Evolutionary conservation across 345 rosid genomes (phyloP), one percentile per base, ranked within the genome.

Genomic region (Eutrema japonicum): DNA sequence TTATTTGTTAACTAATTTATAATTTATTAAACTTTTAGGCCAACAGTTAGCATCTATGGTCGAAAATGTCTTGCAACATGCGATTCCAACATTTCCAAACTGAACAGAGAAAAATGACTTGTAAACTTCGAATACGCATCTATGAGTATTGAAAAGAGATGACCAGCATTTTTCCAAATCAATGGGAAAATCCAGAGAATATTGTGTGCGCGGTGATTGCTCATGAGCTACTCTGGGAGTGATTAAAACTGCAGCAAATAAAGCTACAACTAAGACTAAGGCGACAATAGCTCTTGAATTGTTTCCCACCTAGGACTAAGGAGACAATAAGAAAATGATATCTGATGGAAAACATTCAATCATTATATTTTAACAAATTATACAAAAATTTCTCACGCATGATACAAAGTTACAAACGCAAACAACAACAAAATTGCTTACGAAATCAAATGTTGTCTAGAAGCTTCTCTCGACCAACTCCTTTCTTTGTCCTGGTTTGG

Each of bases 1-100:
- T 22, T 22, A 22, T 22, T 22, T 22, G 22, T 22, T 22, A 22
- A 22, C 22, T 22, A 22, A 22, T 22, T 22, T 22, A 22, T 22
- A 22, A 22, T 22, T 22, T 22, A 22, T 22, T 22, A 22, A 22
- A 22, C 22, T 22, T 22, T 22, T 22, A 22, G 77, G 63, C 77
- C 70, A 73, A 54, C 77, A 72, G 5, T 52, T 63, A 32, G 32
- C 18, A 63, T 62, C 62, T 5, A 75, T 42, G 8, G 51, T 49
- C 35, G 64, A 42, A 13, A 66, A 59, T 2, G 53, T 73, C 3
- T 67, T 75, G 52, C 73, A 75, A 51, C 78, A 75, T n/a, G 78
- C 29, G 8, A 42, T 13, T 29, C 76, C 69, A 38, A 72, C 29
- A 18, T 58, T 67, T 13, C 46, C 53, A 40, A 75, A 66, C 10